Evolutionary conservation across 179 eudicot species (phyloP), one percentile per base, ranked within the genome.

Genomic region (Drosera spatulata): DNA sequence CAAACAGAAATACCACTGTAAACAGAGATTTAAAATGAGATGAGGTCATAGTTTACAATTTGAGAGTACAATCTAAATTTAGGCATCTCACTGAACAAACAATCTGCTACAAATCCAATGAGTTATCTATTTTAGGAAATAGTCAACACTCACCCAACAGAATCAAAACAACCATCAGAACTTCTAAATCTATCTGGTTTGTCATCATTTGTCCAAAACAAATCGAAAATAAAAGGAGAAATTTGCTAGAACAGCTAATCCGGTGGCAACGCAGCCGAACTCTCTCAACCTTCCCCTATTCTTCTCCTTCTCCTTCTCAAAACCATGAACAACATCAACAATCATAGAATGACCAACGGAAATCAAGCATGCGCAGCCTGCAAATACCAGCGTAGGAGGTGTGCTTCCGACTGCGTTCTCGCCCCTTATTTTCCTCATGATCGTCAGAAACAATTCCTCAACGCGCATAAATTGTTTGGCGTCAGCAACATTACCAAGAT

Each of bases 181-280:
- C 1, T 22, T 22, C 33, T 22, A 22, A 22, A 22, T 22, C 33
- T 22, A 22, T 22, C 33, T 22, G 33, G 33, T 22, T 22, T 22
- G 33, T 22, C 33, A 22, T 22, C 33, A 22, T 22, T 22, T 22
- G 33, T 22, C 33, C 33, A 22, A 22, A 22, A 22, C 33, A 22
- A 22, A 59, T 60, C 64, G 71, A 61, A 78, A 73, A 77, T 62
- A 39, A 71, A 41, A 71, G 77, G 57, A 59, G 68, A 64, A 59
- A 22, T 22, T 22, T 22, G 33, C 50, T 72, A 69, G 56, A 73
- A 61, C 64, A 59, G 74, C 84, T 71, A 66, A 71, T 67, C 82
- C 78, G 78, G 71, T 83, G 84, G 81, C 79, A 77, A 78, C 82
- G 83, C 88, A 76, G 80, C 69, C 66, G 73, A 79, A 67, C 71